Conservation (phyloP, 306 rosid genomes). For the Leucaena leucocephala region DNA sequence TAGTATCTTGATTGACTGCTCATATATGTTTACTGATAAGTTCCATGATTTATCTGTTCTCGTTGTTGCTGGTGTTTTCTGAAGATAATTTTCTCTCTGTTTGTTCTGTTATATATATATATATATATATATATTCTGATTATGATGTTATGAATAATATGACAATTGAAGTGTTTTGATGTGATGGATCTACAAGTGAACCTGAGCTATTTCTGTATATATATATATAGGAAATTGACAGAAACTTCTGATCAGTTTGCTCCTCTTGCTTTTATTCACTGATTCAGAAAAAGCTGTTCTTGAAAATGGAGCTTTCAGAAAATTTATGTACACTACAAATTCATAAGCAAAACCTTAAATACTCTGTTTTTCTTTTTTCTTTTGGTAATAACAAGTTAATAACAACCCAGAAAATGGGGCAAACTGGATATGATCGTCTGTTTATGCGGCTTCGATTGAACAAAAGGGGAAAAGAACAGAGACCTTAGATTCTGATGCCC, state of each 20-base stretch:
- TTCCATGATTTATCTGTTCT: not conserved
- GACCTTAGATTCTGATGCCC: slow-evolving; percentile 1
- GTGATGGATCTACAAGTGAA: not conserved
- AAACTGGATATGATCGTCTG: slow-evolving; percentile 1
- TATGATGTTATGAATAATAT: not conserved
- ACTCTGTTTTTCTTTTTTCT: not conserved
- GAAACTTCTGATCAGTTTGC: not conserved
- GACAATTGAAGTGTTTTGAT: slow-evolving; percentile 22
- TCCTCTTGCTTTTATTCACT: not conserved
- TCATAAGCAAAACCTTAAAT: not conserved
- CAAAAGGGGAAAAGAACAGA: not conserved
- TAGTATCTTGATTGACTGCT: not conserved
- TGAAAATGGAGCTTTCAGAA: not conserved
- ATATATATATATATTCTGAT: not conserved
- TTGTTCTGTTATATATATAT: not conserved
- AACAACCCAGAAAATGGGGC: not conserved
- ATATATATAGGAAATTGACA: not conserved
- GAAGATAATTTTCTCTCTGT: not conserved
- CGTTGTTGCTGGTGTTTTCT: not conserved
- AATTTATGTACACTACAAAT: not conserved
- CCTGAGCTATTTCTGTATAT: not conserved
- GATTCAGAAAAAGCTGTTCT: not conserved
- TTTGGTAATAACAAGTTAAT: not conserved
- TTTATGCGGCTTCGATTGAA: slow-evolving; percentile 11
- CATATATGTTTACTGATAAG: not conserved